phyloP scores from a whole-genome alignment of 2,329 filamentous ascomycete species.

The Sporothrix protearum region DNA sequence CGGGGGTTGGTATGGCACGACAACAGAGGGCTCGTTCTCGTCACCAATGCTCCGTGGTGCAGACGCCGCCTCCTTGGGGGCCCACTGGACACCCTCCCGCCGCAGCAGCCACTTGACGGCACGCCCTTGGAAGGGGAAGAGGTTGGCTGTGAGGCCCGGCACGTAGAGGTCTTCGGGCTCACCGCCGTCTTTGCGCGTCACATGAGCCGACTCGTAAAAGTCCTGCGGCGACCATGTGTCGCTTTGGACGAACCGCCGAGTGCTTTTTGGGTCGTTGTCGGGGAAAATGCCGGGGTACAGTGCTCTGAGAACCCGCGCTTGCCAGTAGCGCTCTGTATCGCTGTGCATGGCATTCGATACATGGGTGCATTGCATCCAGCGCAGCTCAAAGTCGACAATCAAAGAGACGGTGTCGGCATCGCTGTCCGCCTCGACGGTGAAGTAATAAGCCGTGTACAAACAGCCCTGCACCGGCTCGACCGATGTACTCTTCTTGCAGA shows the following conservation, averaged over 20 bases:
- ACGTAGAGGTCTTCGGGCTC: slow-evolving; percentile 41
- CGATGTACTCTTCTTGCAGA: slow-evolving; percentile 5
- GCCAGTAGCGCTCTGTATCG: neutral
- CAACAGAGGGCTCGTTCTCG: slow-evolving; percentile 18
- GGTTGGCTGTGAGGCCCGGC: slow-evolving; percentile 44
- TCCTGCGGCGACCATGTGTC: slow-evolving; percentile 44
- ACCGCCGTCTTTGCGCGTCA: slow-evolving; percentile 49
- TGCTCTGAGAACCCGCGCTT: slow-evolving; percentile 24
- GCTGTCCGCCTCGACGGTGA: slow-evolving; percentile 5
- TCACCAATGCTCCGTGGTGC: neutral
- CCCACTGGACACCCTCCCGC: slow-evolving; percentile 60
- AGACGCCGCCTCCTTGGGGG: slow-evolving; percentile 10
- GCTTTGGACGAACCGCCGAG: neutral
- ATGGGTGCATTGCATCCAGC: slow-evolving; percentile 34
- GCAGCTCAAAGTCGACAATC: slow-evolving; percentile 30
- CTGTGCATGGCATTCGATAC: slow-evolving; percentile 20
- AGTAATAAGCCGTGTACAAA: slow-evolving; percentile 25
- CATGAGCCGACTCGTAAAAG: slow-evolving; percentile 68
- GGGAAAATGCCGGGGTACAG: slow-evolving; percentile 26
- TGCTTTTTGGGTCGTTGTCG: neutral
- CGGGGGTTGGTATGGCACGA: slow-evolving; percentile 31
- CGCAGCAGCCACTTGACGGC: slow-evolving; percentile 67
- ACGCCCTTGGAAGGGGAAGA: slow-evolving; percentile 71
- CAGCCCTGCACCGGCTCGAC: neutral
- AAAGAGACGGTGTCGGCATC: slow-evolving; percentile 18